phyloP scores from a whole-genome alignment of 345 rosid genomes.

The Carallia pectinifolia region DNA sequence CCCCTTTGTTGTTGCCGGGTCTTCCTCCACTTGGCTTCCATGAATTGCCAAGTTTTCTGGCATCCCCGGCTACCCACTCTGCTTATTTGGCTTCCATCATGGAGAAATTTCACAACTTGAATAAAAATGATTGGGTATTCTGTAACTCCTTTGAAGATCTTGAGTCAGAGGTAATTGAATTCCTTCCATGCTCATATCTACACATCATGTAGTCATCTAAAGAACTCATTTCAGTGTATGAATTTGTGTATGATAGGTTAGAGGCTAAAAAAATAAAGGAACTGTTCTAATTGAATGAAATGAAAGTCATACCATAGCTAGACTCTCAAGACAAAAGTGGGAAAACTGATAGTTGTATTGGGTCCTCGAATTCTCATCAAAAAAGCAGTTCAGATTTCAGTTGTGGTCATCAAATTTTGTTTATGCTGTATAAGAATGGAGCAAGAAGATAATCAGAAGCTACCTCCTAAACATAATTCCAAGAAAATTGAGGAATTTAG shows the following conservation, averaged over 20 bases:
- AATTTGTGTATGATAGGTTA: not conserved
- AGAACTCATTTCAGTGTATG: not conserved
- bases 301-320: no score
- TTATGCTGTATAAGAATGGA: no score
- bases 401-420: no score
- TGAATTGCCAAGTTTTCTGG: conserved; percentile 45
- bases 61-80: conserved; percentile 24
- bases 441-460: no score
- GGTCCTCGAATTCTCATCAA: no score
- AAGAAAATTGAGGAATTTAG: no score
- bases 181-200: not conserved
- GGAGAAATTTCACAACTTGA: conserved; percentile 22
- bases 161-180: conserved; percentile 40
- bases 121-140: conserved; percentile 41
- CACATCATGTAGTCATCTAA: not conserved
- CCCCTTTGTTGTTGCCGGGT: conserved; percentile 34
- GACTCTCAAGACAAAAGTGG: no score
- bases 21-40: conserved; percentile 32
- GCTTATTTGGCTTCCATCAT: conserved; percentile 39
- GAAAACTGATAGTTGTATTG: no score
- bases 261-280: no score
- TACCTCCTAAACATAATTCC: no score
- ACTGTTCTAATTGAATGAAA: no score
- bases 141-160: conserved; percentile 48
- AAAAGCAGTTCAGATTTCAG: no score